These are phyloP conservation scores for Colletotrichum zoysiae DNA, from an alignment of 2,329 filamentous ascomycete genomes.

Conservation along the genomic window DNA sequence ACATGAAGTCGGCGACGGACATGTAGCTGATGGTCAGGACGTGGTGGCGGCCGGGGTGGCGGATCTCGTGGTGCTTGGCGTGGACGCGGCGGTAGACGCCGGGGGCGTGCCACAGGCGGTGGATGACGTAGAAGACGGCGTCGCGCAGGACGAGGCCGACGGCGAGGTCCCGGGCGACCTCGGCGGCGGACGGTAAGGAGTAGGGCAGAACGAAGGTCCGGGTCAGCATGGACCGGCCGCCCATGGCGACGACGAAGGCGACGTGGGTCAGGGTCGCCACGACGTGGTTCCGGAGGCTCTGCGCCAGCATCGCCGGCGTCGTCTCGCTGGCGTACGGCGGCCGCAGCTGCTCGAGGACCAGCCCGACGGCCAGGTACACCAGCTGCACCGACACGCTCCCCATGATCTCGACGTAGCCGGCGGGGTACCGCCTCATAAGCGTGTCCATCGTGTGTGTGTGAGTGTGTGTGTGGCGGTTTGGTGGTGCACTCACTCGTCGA, in stretches of 20 bases:
- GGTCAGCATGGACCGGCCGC: constrained; percentile 4
- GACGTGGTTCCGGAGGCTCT: constrained; percentile 19
- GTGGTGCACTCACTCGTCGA: background rate
- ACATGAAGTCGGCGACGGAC: constrained; percentile 15
- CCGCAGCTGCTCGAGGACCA: constrained; percentile 3
- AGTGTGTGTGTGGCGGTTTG: background rate
- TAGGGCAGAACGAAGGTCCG: background rate
- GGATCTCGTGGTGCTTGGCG: constrained; percentile 25
- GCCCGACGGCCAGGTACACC: constrained; percentile 3
- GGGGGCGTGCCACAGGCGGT: constrained; percentile 8
- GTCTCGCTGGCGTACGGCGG: constrained; percentile 10
- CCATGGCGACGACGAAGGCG: background rate
- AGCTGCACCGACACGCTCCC: constrained; percentile 10
- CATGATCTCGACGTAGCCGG: constrained; percentile 16
- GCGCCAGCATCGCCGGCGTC: background rate
- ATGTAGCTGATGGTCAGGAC: constrained; percentile 21
- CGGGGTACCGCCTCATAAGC: constrained; percentile 1
- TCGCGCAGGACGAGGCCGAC: constrained; percentile 11
- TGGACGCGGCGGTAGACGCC: constrained; percentile 7
- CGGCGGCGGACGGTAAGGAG: background rate
- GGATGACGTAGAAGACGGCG: constrained; percentile 8
- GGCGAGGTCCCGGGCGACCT: background rate
- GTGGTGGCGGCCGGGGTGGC: constrained; percentile 9
- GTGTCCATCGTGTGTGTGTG: background rate
- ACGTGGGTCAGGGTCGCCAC: constrained; percentile 4